These are phyloP conservation scores for Fimicolochytrium jonesii DNA, from an alignment of 192 early-diverging fungal genomes.

Conservation along the genomic window DNA sequence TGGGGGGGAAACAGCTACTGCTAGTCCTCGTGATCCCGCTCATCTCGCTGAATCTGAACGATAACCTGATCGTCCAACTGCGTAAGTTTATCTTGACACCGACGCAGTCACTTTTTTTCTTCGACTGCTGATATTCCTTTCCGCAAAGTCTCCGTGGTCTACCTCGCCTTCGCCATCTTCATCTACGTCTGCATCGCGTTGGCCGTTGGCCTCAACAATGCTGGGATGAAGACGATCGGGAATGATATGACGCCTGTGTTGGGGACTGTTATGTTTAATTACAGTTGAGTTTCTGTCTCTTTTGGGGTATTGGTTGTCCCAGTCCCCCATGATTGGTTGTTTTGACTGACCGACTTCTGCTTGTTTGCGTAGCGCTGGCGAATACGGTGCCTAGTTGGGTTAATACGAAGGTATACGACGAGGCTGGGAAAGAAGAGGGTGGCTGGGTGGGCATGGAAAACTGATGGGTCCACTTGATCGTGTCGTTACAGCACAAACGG, in stretches of 20 bases:
- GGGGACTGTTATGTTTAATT: constrained; percentile 69
- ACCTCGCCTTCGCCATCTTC: constrained; percentile 48
- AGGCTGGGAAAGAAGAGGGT: not conserved
- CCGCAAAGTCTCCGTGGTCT: constrained; percentile 45
- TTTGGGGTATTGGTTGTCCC: no score
- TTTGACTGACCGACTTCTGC: not conserved
- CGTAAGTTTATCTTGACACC: constrained; percentile 11
- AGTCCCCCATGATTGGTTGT: no score
- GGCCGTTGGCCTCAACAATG: constrained; percentile 40
- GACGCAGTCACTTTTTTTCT: not conserved
- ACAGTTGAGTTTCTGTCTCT: constrained; percentile 21
- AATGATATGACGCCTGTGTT: constrained; percentile 46
- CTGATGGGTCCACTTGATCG: no score
- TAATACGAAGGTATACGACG: constrained; percentile 49
- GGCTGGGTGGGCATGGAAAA: no score
- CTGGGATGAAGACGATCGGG: constrained; percentile 52
- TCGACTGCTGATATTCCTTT: not conserved
- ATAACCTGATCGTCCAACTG: constrained; percentile 66
- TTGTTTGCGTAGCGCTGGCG: constrained; percentile 42
- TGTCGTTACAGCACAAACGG: constrained; percentile 37
- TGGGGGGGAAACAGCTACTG: constrained; percentile 11
- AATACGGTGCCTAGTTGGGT: constrained; percentile 66
- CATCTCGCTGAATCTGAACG: constrained; percentile 57
- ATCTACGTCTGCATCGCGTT: constrained; percentile 58
- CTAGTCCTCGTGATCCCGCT: constrained; percentile 52